Evolutionary conservation across 345 rosid species (phyloP).

Genomic region (Geranium brycei): DNA sequence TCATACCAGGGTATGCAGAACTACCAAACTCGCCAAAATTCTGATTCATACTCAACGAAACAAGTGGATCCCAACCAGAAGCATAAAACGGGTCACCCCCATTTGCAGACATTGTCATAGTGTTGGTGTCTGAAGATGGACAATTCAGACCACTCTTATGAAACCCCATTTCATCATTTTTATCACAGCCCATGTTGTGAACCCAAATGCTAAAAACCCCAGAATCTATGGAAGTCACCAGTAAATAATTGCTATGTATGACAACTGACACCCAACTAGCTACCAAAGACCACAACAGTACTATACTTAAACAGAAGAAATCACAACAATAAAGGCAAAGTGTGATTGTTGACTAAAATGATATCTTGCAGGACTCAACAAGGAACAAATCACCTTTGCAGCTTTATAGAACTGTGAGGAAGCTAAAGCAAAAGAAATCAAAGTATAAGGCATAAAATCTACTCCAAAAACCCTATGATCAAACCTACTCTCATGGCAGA

Average conservation of each 20-base stretch:
- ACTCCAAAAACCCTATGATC: constrained; percentile 4
- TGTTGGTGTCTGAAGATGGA: constrained; percentile 32
- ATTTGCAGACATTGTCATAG: constrained; percentile 23
- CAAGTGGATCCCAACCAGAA: constrained; percentile 70
- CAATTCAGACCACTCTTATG: constrained; percentile 26
- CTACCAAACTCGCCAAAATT: constrained; percentile 40
- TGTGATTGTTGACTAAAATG: constrained; percentile 31
- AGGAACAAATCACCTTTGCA: constrained; percentile 46
- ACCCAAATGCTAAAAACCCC: constrained; percentile 18
- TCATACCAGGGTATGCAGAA: constrained; percentile 40
- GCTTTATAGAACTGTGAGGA: constrained; percentile 50
- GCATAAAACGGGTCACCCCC: constrained; percentile 44
- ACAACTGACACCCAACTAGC: constrained; percentile 8
- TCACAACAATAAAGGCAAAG: constrained; percentile 14
- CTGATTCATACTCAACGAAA: constrained; percentile 31
- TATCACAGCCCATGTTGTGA: constrained; percentile 45
- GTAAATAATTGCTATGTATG: constrained; percentile 12
- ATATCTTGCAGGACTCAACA: constrained; percentile 57
- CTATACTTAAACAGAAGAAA: constrained; percentile 13
- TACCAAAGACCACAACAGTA: constrained; percentile 8
- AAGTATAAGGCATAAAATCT: constrained; percentile 59
- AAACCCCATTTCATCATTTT: constrained; percentile 35
- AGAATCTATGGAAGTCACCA: constrained; percentile 12
- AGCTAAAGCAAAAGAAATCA: constrained; percentile 39
- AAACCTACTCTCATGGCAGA: constrained; percentile 34